Conservation (phyloP, 176 grass and related monocot genomes). For the Oryza nivara region DNA sequence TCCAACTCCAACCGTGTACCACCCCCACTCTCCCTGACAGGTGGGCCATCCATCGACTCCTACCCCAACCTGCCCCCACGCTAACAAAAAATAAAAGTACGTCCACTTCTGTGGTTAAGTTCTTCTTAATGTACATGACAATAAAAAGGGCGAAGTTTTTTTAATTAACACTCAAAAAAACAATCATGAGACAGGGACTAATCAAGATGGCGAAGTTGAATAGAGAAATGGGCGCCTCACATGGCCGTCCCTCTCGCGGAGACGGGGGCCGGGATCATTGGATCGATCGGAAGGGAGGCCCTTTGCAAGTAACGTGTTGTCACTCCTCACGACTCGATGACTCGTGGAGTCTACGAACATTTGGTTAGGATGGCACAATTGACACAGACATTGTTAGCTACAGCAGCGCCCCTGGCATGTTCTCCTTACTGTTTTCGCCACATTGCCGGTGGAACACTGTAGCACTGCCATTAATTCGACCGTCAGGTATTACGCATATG, state of each 20-base stretch:
- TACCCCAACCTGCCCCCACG: not conserved
- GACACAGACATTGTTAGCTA: constrained; percentile 35
- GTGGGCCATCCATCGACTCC: constrained; percentile 12
- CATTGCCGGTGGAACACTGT: not conserved
- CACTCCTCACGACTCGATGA: constrained; percentile 1
- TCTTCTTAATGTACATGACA: not conserved
- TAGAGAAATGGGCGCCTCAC: constrained; percentile 45
- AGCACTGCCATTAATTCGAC: not conserved
- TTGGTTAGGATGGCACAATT: constrained; percentile 43
- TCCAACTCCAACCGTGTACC: constrained; percentile 34
- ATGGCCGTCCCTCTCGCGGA: constrained; percentile 48
- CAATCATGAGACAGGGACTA: constrained; percentile 46
- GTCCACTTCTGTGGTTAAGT: not conserved
- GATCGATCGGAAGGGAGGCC: constrained; percentile 6
- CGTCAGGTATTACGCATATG: not conserved
- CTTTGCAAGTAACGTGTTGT: constrained; percentile 47
- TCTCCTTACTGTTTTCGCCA: not conserved
- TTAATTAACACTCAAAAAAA: constrained; percentile 35
- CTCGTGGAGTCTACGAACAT: constrained; percentile 49
- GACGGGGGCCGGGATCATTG: constrained; percentile 17
- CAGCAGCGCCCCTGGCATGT: not conserved
- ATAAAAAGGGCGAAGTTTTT: constrained; percentile 2
- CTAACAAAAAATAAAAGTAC: not conserved
- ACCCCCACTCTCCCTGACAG: not conserved
- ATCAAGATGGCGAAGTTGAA: constrained; percentile 42